Percentiles rank a stretch among this genome's conserved stretches.
Conservation (phyloP, 1,284 basidiomycete genomes). For the Singerocomus rubriflavus region DNA sequence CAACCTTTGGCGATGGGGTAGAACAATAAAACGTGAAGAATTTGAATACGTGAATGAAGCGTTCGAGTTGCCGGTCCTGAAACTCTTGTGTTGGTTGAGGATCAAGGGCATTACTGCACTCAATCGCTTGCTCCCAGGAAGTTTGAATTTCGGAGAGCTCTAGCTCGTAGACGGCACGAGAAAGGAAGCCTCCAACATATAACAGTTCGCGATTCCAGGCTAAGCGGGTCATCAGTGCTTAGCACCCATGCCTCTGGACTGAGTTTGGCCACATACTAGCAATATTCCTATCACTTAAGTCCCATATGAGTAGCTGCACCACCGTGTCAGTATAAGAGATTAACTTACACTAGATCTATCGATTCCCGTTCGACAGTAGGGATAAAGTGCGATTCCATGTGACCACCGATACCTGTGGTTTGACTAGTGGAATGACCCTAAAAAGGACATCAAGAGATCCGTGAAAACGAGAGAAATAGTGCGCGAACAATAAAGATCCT, state of each 20-base stretch:
- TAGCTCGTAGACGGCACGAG: slow-evolving; percentile 83
- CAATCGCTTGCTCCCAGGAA: slow-evolving; percentile 53
- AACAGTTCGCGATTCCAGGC: slow-evolving; percentile 88
- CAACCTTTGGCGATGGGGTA: slow-evolving; percentile 86
- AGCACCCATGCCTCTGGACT: neutral
- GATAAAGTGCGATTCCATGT: slow-evolving; percentile 91
- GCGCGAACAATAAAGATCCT: slow-evolving; percentile 72
- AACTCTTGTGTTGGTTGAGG: slow-evolving; percentile 40
- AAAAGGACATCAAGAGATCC: slow-evolving; percentile 1
- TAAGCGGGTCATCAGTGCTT: neutral
- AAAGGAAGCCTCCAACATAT: slow-evolving; percentile 78
- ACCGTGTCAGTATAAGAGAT: neutral
- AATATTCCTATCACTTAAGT: slow-evolving; percentile 60
- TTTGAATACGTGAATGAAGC: slow-evolving; percentile 80
- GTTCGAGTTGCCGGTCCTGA: slow-evolving; percentile 50
- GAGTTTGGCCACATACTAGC: slow-evolving; percentile 45
- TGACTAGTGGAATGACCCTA: slow-evolving; percentile 84
- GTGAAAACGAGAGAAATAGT: neutral
- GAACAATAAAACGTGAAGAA: slow-evolving; percentile 89
- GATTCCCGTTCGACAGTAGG: slow-evolving; percentile 97
- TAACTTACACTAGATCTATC: slow-evolving; percentile 62
- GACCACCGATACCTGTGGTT: slow-evolving; percentile 91
- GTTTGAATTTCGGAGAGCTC: slow-evolving; percentile 66
- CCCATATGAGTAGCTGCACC: neutral
- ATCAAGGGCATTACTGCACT: slow-evolving; percentile 19